Evolutionary conservation across 306 rosid genomes (phyloP).

Genomic region (Castanea crenata): DNA sequence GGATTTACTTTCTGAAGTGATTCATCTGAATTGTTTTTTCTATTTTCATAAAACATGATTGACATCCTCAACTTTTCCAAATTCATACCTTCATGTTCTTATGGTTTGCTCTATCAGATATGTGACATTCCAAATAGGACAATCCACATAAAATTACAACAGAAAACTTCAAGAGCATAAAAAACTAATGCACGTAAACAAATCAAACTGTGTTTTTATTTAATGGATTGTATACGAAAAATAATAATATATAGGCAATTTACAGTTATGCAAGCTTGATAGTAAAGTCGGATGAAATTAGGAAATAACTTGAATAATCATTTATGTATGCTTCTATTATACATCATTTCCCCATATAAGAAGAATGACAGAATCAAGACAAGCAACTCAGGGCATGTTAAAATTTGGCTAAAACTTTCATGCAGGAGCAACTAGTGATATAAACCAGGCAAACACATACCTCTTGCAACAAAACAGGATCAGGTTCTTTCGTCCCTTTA

Average conservation of each 20-base stretch:
- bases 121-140: background rate
- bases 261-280: background rate
- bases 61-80: background rate
- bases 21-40: background rate
- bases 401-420: slow-evolving; percentile 7
- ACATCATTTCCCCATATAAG: background rate
- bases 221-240: background rate
- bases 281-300: too few relatives aligned
- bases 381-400: background rate
- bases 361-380: background rate
- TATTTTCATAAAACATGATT: background rate
- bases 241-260: background rate
- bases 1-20: too few relatives aligned
- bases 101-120: background rate
- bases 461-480: slow-evolving; percentile 40
- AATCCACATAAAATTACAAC: background rate
- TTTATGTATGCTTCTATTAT: too few relatives aligned
- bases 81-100: background rate
- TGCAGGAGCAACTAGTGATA: background rate
- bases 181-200: background rate
- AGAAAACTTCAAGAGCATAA: background rate
- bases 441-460: slow-evolving; percentile 33
- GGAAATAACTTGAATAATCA: too few relatives aligned
- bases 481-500: slow-evolving; percentile 51
- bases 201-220: background rate